Conservation (phyloP, 805 yeast species). For the Diddensiella santjacobensis region DNA sequence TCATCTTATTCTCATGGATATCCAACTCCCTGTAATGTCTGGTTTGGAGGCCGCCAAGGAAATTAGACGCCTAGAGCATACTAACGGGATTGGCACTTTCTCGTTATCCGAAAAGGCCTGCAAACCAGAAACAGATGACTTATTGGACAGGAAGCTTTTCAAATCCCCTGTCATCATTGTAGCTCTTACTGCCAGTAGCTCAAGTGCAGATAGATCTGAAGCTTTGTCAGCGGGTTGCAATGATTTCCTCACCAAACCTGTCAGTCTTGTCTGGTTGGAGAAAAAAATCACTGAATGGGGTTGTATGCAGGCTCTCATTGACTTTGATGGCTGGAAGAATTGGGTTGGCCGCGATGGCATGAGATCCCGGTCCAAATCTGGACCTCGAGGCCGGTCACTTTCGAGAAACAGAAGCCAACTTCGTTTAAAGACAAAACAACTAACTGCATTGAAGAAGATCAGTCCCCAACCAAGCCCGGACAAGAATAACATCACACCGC, state of each 20-base stretch:
- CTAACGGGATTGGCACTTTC: constrained; percentile 71
- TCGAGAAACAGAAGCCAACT: constrained; percentile 3
- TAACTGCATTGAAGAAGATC: neutral
- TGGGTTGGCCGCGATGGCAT: constrained; percentile 30
- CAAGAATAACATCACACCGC: neutral
- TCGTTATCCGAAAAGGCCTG: constrained; percentile 36
- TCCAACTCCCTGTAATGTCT: constrained; percentile 91
- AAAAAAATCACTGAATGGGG: constrained; percentile 95
- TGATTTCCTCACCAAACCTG: constrained; percentile 94
- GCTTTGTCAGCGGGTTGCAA: constrained; percentile 97
- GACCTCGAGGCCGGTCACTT: constrained; percentile 4
- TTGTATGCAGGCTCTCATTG: constrained; percentile 96
- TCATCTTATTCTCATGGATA: constrained; percentile 94
- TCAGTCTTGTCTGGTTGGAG: constrained; percentile 87
- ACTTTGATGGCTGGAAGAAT: constrained; percentile 82
- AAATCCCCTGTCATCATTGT: constrained; percentile 96
- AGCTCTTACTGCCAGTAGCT: constrained; percentile 90
- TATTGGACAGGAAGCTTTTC: constrained; percentile 58
- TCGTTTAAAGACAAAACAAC: constrained; percentile 1
- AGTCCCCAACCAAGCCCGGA: neutral
- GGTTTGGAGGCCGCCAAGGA: constrained; percentile 95
- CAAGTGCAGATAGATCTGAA: constrained; percentile 78
- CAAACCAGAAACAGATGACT: constrained; percentile 41
- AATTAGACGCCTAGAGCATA: constrained; percentile 76
- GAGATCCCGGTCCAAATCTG: constrained; percentile 5